Conservation (phyloP, 2,329 filamentous ascomycete species). For the Elsinoe fawcettii region DNA sequence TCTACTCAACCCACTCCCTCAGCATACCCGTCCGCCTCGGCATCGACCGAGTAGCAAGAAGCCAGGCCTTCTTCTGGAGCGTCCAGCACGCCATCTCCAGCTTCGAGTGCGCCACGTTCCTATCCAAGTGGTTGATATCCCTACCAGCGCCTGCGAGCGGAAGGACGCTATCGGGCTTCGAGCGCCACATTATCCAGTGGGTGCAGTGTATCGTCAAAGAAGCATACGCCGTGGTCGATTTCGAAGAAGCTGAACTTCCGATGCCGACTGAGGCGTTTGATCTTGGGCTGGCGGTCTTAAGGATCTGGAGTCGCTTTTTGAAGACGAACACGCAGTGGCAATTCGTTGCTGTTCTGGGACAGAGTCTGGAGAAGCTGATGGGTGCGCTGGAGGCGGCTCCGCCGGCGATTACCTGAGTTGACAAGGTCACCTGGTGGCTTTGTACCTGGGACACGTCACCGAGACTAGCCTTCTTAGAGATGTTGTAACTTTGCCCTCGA, state of each 20-base stretch:
- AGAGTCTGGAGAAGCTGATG: slow-evolving; percentile 7
- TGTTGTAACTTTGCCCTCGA: too few relatives aligned
- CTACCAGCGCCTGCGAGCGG: neutral
- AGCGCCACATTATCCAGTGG: slow-evolving; percentile 42
- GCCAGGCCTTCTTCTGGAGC: slow-evolving; percentile 50
- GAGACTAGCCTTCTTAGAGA: too few relatives aligned
- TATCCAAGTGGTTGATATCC: slow-evolving; percentile 43
- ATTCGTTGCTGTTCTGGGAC: neutral
- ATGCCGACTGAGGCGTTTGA: neutral
- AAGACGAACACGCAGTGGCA: slow-evolving; percentile 8
- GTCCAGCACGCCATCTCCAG: slow-evolving; percentile 48
- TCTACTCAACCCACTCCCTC: slow-evolving; percentile 48
- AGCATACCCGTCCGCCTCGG: slow-evolving; percentile 50
- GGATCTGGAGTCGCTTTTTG: slow-evolving; percentile 6
- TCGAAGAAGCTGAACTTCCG: slow-evolving; percentile 1
- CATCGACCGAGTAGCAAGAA: slow-evolving; percentile 48
- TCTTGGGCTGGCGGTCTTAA: neutral
- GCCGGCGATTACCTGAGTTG: neutral
- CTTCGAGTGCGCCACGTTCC: slow-evolving; percentile 46
- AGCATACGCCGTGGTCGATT: slow-evolving; percentile 23
- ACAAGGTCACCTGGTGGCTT: too few relatives aligned
- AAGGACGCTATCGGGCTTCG: slow-evolving; percentile 25
- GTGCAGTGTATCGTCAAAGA: slow-evolving; percentile 41
- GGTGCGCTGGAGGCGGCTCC: neutral
- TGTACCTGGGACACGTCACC: too few relatives aligned